A percentile compares a stretch with the other conserved stretches of the same genome.
phyloP scores from a whole-genome alignment of 2,329 filamentous ascomycete species.

The Pyrenophora teres region DNA sequence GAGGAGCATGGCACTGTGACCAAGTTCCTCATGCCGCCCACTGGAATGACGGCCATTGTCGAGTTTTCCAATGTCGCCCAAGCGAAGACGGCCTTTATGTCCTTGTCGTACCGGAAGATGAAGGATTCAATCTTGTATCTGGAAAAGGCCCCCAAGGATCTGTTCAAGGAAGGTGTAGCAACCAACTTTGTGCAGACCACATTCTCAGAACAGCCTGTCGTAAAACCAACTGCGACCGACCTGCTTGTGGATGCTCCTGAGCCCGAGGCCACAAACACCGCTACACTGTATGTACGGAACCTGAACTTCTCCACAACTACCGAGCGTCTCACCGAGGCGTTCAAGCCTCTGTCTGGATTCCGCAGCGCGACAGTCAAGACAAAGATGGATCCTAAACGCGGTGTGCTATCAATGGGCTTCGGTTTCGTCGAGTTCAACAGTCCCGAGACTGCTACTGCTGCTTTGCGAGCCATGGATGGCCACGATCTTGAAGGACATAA shows the following conservation, averaged over 20 bases:
- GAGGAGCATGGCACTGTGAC: slow-evolving; percentile 83
- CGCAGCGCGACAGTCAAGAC: slow-evolving; percentile 89
- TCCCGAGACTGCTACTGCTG: slow-evolving; percentile 77
- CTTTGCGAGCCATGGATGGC: slow-evolving; percentile 84
- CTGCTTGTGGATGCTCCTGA: slow-evolving; percentile 64
- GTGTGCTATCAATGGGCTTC: slow-evolving; percentile 91
- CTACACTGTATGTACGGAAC: slow-evolving; percentile 92
- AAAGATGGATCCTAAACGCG: slow-evolving; percentile 88
- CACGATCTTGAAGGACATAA: slow-evolving; percentile 85
- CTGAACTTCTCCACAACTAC: slow-evolving; percentile 90
- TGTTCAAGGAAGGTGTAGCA: slow-evolving; percentile 61
- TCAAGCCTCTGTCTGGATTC: slow-evolving; percentile 84
- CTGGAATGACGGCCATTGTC: slow-evolving; percentile 90
- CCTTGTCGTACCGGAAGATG: slow-evolving; percentile 85
- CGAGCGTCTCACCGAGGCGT: slow-evolving; percentile 73
- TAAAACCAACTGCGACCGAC: slow-evolving; percentile 70
- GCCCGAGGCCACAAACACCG: slow-evolving; percentile 64
- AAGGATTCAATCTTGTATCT: slow-evolving; percentile 90
- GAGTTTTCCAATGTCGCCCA: slow-evolving; percentile 81
- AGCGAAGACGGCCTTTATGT: slow-evolving; percentile 80
- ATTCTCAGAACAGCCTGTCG: slow-evolving; percentile 23
- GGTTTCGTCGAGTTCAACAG: slow-evolving; percentile 89
- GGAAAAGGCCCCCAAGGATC: slow-evolving; percentile 85
- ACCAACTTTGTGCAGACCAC: slow-evolving; percentile 43
- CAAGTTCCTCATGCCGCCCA: slow-evolving; percentile 87